phyloP scores from a whole-genome alignment of 73 alveolate species.

The Tetrahymena borealis region DNA sequence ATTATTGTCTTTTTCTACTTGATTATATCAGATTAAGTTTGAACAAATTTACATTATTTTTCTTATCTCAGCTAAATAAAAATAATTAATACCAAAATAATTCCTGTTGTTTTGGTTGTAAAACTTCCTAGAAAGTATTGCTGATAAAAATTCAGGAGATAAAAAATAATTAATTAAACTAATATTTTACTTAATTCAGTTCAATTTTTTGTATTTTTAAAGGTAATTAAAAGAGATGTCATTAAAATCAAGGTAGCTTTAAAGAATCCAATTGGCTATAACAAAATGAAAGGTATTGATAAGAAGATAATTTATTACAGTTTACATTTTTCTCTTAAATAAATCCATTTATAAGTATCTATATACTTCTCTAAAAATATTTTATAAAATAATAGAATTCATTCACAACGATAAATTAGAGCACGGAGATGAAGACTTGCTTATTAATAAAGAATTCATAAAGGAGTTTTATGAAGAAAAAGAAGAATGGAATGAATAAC shows the following conservation, averaged over 20 bases:
- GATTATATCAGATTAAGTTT: background rate
- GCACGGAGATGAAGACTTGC: slow-evolving; percentile 18
- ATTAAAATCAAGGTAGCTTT: slow-evolving; percentile 25
- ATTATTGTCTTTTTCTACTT: background rate
- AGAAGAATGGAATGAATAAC: slow-evolving; percentile 19
- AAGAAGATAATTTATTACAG: too few species aligned
- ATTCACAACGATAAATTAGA: slow-evolving; percentile 22
- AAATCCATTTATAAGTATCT: too few species aligned
- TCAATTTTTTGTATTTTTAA: background rate
- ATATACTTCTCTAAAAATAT: too few species aligned
- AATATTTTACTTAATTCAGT: slow-evolving; percentile 22
- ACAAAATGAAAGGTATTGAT: slow-evolving; percentile 25
- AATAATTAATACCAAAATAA: too few species aligned
- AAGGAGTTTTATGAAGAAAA: slow-evolving; percentile 18
- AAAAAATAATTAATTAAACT: background rate
- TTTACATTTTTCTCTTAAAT: too few species aligned
- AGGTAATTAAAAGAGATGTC: slow-evolving; percentile 34
- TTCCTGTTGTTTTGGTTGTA: too few species aligned
- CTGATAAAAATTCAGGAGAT: background rate
- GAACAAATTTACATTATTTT: background rate
- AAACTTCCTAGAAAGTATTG: too few species aligned
- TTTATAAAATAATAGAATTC: slow-evolving; percentile 4
- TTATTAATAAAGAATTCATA: slow-evolving; percentile 11
- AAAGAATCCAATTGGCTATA: slow-evolving; percentile 16
- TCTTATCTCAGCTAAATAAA: background rate